Evolutionary conservation across 306 rosid species (phyloP), one percentile per base, ranked within the genome.

Genomic region (Fragaria ananassa): DNA sequence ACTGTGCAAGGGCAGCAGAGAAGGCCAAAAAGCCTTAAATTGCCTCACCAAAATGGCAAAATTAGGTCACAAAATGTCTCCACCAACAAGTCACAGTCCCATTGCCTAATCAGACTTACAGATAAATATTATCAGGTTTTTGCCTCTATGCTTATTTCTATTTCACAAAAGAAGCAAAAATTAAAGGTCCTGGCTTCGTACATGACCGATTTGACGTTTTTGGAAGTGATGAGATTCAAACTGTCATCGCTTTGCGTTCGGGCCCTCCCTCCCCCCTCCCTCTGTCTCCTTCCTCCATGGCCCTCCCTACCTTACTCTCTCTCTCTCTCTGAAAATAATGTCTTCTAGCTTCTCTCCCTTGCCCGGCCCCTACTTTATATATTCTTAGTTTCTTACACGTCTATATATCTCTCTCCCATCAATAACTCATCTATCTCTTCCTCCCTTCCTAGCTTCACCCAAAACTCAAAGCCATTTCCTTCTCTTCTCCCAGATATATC

Each of bases 291-390:
- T 64, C 69, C 69, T 4, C 15, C 46, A 64, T 64, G 46, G 69
- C 46, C 44, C 46, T 64, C 69, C 18, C 42, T 64, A 17, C 69
- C 46, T 18, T n/a, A 69, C 70, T 37, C 41, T 37, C 41, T 5
- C 39, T 37, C 41, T 37, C 35, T 31, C 35, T 31, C 35, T 18
- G 46, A 2, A 29, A 29, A 29, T 62, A 31, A 61, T 29, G 64
- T 25, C 35, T 25, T 15, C 14, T 9, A 7, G 8, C 46, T 42
- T 42, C 46, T 42, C 46, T 27, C 4, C 15, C 17, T 23, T 3
- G 13, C 42, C 44, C 77, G 56, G 77, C 77, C 77, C 77, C 68
- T 74, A 27, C 69, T 25, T 74, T 74, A 58, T 60, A 58, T 58
- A 74, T 44, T 8, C 46, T 42, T 10, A 42, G 12, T 10, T 42